Base-by-base conservation (phyloP, 352 stramenopile genomes). In the Globisporangium sylvaticum region DNA sequence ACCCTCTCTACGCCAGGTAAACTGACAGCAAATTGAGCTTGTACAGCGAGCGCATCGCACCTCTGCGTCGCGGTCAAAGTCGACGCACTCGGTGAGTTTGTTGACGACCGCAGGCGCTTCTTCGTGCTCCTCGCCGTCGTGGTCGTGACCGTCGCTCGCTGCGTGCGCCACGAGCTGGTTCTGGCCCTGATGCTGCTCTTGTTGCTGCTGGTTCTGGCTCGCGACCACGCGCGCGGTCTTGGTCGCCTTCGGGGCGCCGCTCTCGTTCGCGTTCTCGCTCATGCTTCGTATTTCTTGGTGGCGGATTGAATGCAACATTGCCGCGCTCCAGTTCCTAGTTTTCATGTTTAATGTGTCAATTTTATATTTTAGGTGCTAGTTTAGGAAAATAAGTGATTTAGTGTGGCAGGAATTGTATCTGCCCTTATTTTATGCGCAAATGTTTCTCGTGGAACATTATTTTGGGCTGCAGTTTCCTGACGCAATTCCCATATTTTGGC, bases 31-130 rank as follows among this genome's bases (percentile, higher is more conserved):
- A 34, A 34, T 34, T 4, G 9, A 34, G 31, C 7, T 42, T 42
- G 18, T 18, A 20, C 1, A 65, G 50, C 5, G 29, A 29, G 14
- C 9, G 3, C 24, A 9, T 61, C 61, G 52, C 42, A 86, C 77
- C 64, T 94, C 84, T 14, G 75, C 71, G 18, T 88, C 69, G 10
- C 54, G 57, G 20, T 70, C 67, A 10, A 90, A 70, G 65, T 95
- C 87, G 62, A 95, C 77, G 52, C 85, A 93, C 27, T 90, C 88
- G 8, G 73, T 88, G n/a, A 95, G 80, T 64, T 78, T 81, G 9
- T 74, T 70, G 10, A 70, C 64, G 18, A 74, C 62, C 3, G 67
- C 59, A 20, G 61, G 61, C 18, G 72, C 46, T 24, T 84, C 72
- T 18, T 80, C 68, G 6, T 77, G 59, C 22, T 74, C 71, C 18